These are phyloP conservation scores for Monosporascus sp. DNA, from an alignment of 2,329 filamentous ascomycete species.

Conservation along the genomic window DNA sequence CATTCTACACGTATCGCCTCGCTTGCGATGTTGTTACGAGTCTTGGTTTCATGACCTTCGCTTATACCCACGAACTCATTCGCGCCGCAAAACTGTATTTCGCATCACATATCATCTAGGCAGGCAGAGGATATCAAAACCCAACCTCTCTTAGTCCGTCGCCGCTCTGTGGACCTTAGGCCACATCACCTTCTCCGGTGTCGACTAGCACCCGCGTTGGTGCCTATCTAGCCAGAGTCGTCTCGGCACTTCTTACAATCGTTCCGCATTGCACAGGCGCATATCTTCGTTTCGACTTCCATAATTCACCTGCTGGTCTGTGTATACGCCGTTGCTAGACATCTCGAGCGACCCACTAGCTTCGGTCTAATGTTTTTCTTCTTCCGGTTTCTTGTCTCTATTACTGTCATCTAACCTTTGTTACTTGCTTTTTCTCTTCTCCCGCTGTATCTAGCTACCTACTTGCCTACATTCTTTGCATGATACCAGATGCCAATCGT, in stretches of 20 bases:
- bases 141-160: neutral
- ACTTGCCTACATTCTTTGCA: constrained; percentile 11
- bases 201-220: neutral
- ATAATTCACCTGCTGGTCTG: neutral
- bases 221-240: neutral
- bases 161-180: neutral
- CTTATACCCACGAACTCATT: constrained; percentile 16
- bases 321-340: neutral
- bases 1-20: neutral
- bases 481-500: constrained; percentile 14
- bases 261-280: constrained; percentile 1
- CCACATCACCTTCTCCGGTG: neutral
- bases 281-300: neutral
- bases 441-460: constrained; percentile 3
- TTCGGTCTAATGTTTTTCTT: neutral
- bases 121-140: neutral
- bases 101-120: neutral
- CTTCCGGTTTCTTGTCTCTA: neutral
- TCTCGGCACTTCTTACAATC: neutral
- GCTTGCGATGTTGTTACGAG: constrained; percentile 17
- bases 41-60: constrained; percentile 17
- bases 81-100: constrained; percentile 11
- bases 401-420: neutral
- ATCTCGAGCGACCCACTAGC: neutral
- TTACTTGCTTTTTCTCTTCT: constrained; percentile 1